Evolutionary conservation across 192 early-diverging fungal genomes (phyloP), one percentile per base, ranked within the genome.

Genomic region (Diversispora eburnea): DNA sequence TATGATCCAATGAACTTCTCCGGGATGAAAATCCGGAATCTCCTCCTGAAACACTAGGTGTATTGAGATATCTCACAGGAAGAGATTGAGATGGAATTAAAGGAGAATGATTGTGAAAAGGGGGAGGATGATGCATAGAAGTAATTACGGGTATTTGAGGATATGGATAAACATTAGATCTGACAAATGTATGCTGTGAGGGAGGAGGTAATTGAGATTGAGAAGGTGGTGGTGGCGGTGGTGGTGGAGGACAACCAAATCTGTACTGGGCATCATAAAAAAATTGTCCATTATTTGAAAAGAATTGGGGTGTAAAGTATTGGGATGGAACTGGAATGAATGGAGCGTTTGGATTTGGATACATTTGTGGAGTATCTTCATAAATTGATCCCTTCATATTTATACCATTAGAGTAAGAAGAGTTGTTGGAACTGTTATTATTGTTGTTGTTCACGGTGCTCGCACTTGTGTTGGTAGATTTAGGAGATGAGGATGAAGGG

Each of bases 1-100:
- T 47, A 10, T 58, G 70, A 72, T 72, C 70, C 12, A 72, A 33
- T 48, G 70, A 72, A 19, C 70, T 72, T 72, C 70, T 52, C n/a
- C 70, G 70, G n/a, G 70, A 72, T 20, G 70, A 72, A 8, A 72
- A 72, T 8, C 70, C 70, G 6, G 70, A 72, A 72, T 72, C 70
- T 46, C 70, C 70, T 25, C 70, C 70, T 8, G 68, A 6, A 17
- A 55, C 41, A 70, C 55, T 70, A 58, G n/a, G 13, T 33, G 56
- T n/a, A 43, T 58, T 60, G 3, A 60, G 45, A 48, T 72, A 72
- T 60, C 70, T 72, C n/a, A 39, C 15, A 15, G 70, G 41, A 25
- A 20, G 70, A 41, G 58, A 55, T 4, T 60, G 57, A 66, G 72
- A 43, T 43, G 60, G 20, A 45, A 77, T 51, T 47, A 63, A 22